Evolutionary conservation across 108 stramenopile genomes (phyloP).

Genomic region (Nitzschia sp.): DNA sequence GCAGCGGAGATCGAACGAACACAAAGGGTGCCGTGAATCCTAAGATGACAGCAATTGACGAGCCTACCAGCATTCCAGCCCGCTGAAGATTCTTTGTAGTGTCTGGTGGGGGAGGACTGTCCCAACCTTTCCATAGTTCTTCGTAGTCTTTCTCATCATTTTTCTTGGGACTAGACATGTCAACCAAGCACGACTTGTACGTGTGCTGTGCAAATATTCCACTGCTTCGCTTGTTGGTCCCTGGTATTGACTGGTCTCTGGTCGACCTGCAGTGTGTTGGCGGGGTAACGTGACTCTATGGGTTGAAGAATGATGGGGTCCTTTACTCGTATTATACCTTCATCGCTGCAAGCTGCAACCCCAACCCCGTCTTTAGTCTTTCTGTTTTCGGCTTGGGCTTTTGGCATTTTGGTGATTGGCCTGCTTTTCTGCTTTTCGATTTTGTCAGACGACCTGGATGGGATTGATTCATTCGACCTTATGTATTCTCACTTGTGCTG

Average conservation of each 20-base stretch:
- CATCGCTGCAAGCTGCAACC: too few species aligned
- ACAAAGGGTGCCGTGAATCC: conserved; percentile 72
- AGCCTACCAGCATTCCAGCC: conserved; percentile 23
- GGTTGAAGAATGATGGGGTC: too few species aligned
- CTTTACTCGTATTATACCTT: too few species aligned
- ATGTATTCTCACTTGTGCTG: neutral
- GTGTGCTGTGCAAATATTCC: neutral
- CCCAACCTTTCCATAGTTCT: conserved; percentile 11
- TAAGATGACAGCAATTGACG: conserved; percentile 46
- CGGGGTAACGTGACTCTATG: too few species aligned
- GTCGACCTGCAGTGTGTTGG: too few species aligned
- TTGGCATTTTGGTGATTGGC: neutral
- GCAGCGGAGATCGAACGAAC: conserved; percentile 47
- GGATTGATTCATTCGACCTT: neutral
- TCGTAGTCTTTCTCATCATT: conserved; percentile 5
- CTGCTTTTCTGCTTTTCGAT: neutral
- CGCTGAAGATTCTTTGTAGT: conserved; percentile 3
- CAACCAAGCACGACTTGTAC: neutral
- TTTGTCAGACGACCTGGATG: too few species aligned
- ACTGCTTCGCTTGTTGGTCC: too few species aligned
- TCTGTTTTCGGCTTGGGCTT: neutral
- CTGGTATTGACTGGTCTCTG: too few species aligned
- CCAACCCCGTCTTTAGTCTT: too few species aligned
- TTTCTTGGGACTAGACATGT: neutral
- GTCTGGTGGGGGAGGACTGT: neutral